Evolutionary conservation across 2,329 filamentous ascomycete genomes (phyloP).

Genomic region (Pestalotiopsis sp.): DNA sequence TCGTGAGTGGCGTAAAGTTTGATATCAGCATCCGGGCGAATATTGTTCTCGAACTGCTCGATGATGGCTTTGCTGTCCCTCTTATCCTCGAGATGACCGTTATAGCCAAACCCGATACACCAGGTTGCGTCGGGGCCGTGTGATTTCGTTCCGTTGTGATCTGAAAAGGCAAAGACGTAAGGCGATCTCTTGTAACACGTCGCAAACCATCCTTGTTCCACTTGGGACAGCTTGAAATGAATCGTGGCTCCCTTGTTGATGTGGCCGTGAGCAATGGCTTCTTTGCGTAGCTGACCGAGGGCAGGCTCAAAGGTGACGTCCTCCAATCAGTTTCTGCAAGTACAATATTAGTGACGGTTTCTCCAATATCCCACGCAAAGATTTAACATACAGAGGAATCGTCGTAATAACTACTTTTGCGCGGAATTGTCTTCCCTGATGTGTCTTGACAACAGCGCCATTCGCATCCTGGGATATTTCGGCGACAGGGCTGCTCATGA

Average conservation of each 20-base stretch:
- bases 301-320: constrained; percentile 20
- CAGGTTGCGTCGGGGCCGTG: background rate
- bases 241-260: constrained; percentile 47
- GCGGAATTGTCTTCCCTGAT: background rate
- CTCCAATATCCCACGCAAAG: too few relatives aligned
- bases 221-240: constrained; percentile 46
- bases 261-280: constrained; percentile 38
- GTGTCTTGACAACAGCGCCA: background rate
- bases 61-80: background rate
- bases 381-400: background rate
- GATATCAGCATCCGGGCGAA: background rate
- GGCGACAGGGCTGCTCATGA: background rate
- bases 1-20: constrained; percentile 27
- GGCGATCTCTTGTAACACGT: background rate
- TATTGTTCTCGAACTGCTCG: background rate
- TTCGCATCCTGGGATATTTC: background rate
- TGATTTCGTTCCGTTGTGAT: background rate
- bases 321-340: background rate
- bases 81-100: background rate
- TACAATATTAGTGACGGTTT: too few relatives aligned
- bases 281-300: constrained; percentile 40
- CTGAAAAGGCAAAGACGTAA: background rate
- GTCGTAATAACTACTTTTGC: background rate
- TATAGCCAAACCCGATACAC: background rate
- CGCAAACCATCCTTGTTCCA: constrained; percentile 38